A percentile compares a stretch with the other conserved stretches of the same genome.
phyloP scores from a whole-genome alignment of 257 asterid genomes.

The Cruciata laevipes region DNA sequence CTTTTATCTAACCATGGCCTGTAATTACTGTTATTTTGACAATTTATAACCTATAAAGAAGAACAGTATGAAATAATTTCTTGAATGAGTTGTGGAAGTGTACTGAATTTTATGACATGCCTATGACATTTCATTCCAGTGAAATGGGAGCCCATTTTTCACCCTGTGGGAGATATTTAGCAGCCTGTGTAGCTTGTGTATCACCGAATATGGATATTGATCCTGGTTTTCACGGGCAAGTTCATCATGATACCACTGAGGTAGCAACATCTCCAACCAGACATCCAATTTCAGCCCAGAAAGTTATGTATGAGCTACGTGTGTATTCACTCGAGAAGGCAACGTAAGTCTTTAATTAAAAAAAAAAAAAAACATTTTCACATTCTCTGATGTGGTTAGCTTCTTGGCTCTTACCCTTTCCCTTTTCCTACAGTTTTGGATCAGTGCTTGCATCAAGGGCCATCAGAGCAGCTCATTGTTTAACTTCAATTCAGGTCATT shows the following conservation, averaged over 20 bases:
- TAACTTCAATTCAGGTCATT: slow-evolving; percentile 95
- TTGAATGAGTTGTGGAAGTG: neutral
- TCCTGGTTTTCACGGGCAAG: slow-evolving; percentile 59
- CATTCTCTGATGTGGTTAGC: neutral
- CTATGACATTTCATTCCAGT: slow-evolving; percentile 27
- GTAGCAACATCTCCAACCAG: slow-evolving; percentile 92
- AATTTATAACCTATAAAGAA: neutral
- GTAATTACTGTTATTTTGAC: neutral
- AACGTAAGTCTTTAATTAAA: slow-evolving; percentile 44
- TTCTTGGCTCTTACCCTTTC: slow-evolving; percentile 19
- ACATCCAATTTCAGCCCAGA: slow-evolving; percentile 87
- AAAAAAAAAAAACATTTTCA: slow-evolving; percentile 12
- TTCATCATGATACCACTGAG: slow-evolving; percentile 56
- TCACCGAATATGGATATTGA: slow-evolving; percentile 68
- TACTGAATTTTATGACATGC: slow-evolving; percentile 9
- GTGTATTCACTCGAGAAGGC: slow-evolving; percentile 93
- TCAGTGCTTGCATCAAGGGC: slow-evolving; percentile 79
- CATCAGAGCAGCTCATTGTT: slow-evolving; percentile 97
- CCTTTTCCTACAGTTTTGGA: slow-evolving; percentile 59
- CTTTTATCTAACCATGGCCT: neutral
- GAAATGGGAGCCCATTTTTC: slow-evolving; percentile 99
- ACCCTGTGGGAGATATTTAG: slow-evolving; percentile 94
- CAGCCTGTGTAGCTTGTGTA: slow-evolving; percentile 94
- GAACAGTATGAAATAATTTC: neutral
- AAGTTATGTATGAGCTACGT: slow-evolving; percentile 85